Base-by-base conservation (phyloP, 768 basidiomycete genomes). In the Baorangia bicolor region DNA sequence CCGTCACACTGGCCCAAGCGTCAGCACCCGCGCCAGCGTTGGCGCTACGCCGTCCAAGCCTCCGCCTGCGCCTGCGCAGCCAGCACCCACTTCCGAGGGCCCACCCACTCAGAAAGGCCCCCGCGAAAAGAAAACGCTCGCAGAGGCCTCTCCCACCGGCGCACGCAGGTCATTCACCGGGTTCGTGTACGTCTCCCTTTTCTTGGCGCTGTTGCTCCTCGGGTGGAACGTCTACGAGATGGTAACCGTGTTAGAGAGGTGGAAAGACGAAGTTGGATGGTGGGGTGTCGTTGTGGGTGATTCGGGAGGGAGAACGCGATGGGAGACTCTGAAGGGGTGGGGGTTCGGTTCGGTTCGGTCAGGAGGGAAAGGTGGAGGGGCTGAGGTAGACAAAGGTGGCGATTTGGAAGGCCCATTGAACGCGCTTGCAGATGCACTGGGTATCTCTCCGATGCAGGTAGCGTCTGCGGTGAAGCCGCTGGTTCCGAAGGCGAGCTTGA, bases 391-490 rank as follows among this genome's bases (percentile, higher is more conserved):
- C 12, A 53, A 33, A 9, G 38, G 13, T 11, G 60, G 68, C 5
- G 75, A 67, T 5, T 74, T 90, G 38, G 85, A 88, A 62, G 74
- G 76, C 5, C 75, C 77, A 34, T 81, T 90, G 51, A 79, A 81
- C 48, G 81, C 77, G 14, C 75, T 90, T 12, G 88, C 88, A 12
- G 71, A 73, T 8, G 82, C 79, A 31, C 73, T 90, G 30, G 88
- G 86, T 1, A 79, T 90, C 63, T 78, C 82, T 0, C 75, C 84
- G 16, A 71, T 74, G 38, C 82, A 86, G 35, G 72, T 90, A 1
- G 86, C 88, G 3, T 76, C 74, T 18, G 88, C 87, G 1, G 83
- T 90, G 45, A 76, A 77, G 58, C 75, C 83, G 30, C 69, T 84
- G 57, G 80, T 88, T 11, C 84, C 87, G 1, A 79, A 81, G 11